phyloP scores from a whole-genome alignment of 371 early-diverging fungal genomes.

The Fennellomyces sp. region DNA sequence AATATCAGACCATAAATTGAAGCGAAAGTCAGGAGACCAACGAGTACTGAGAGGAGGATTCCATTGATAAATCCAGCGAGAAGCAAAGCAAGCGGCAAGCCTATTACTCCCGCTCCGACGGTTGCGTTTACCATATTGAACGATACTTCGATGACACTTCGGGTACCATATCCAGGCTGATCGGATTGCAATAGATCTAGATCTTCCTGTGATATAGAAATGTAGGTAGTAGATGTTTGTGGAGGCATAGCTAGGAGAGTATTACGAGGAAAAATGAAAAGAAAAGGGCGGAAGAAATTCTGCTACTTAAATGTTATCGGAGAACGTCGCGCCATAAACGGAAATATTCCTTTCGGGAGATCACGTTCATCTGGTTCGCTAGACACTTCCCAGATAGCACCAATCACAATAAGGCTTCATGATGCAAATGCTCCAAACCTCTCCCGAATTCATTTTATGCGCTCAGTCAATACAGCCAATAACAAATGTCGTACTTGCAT shows the following conservation, averaged over 20 bases:
- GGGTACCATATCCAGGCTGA: conserved; percentile 43
- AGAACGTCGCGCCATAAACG: neutral
- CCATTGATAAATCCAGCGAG: conserved; percentile 61
- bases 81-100: conserved; percentile 55
- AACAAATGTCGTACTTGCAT: neutral
- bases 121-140: conserved; percentile 64
- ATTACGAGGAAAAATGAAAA: neutral
- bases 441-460: too few species aligned
- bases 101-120: conserved; percentile 67
- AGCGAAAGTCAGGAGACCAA: conserved; percentile 44
- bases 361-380: neutral
- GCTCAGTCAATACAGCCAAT: neutral
- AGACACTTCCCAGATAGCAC: neutral
- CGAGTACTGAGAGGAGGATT: conserved; percentile 45
- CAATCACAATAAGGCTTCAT: neutral
- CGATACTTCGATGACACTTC: conserved; percentile 39
- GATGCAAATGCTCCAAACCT: too few species aligned
- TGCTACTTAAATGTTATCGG: neutral
- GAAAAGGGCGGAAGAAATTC: neutral
- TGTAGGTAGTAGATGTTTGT: neutral
- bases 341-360: neutral
- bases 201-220: conserved; percentile 1
- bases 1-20: conserved; percentile 52
- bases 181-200: conserved; percentile 36
- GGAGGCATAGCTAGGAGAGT: neutral